phyloP scores from a whole-genome alignment of 805 yeast species.

The Schwanniomyces yamadae region DNA sequence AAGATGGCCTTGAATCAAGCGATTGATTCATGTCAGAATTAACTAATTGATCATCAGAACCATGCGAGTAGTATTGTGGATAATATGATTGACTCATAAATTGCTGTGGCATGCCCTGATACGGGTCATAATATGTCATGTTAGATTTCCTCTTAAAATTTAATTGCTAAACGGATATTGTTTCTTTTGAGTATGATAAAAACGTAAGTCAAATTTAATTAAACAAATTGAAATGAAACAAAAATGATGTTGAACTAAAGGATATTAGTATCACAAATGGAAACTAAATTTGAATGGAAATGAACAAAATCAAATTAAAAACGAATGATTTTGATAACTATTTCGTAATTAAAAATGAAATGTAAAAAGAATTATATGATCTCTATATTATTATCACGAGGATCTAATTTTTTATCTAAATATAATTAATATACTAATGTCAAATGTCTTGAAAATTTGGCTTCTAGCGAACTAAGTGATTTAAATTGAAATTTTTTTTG shows the following conservation, averaged over 20 bases:
- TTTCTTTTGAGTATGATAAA: neutral
- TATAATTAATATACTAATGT: no score
- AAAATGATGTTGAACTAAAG: neutral
- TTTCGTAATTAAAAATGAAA: slow-evolving; percentile 1
- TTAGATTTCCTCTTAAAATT: neutral
- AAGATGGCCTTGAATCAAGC: slow-evolving; percentile 15
- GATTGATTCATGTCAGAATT: slow-evolving; percentile 9
- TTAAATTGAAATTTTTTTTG: slow-evolving; percentile 3
- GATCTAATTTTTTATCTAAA: no score
- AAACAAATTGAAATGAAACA: slow-evolving; percentile 4
- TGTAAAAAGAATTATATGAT: slow-evolving; percentile 3
- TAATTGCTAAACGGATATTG: neutral
- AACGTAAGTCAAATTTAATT: neutral
- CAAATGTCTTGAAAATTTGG: no score
- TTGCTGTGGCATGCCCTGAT: slow-evolving; percentile 39
- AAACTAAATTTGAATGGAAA: slow-evolving; percentile 1
- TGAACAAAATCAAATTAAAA: slow-evolving; percentile 1
- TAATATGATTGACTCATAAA: slow-evolving; percentile 35
- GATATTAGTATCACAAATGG: neutral
- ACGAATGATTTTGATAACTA: slow-evolving; percentile 1
- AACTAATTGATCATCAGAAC: slow-evolving; percentile 14
- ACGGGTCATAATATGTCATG: slow-evolving; percentile 45
- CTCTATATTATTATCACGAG: no score
- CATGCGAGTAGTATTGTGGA: slow-evolving; percentile 27
- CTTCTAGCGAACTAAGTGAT: no score